Percentiles rank a stretch among this genome's conserved stretches.
Evolutionary conservation across 257 asterid species (phyloP).

Genomic region (Capsicum rhomboideum): DNA sequence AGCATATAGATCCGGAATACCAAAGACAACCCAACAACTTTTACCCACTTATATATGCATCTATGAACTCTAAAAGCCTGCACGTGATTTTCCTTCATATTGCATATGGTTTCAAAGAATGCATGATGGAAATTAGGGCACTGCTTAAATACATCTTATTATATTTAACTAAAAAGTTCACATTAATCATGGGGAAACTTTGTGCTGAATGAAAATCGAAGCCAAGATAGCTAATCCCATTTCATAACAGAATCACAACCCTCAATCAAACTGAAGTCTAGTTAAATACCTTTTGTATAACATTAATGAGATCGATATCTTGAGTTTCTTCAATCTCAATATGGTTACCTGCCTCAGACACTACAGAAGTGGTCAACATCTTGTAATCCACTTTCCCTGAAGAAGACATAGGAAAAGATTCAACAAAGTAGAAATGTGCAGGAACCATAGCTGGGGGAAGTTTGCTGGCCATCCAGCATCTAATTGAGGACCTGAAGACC

Average conservation of each 20-base stretch:
- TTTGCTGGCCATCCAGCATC: conserved; percentile 51
- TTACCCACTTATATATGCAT: background rate
- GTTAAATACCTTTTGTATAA: conserved; percentile 49
- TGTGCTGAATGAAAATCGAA: background rate
- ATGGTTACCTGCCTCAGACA: conserved; percentile 16
- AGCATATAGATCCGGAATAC: background rate
- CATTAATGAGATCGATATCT: conserved; percentile 42
- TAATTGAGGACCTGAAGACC: conserved; percentile 37
- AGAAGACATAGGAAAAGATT: conserved; percentile 67
- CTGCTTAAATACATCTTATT: background rate
- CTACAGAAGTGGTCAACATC: conserved; percentile 43
- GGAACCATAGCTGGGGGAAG: conserved; percentile 76
- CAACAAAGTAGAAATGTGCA: conserved; percentile 36
- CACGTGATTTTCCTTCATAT: background rate
- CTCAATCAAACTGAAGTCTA: background rate
- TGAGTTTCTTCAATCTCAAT: conserved; percentile 29
- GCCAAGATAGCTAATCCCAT: background rate
- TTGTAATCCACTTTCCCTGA: conserved; percentile 79
- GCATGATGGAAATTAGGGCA: background rate
- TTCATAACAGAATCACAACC: background rate
- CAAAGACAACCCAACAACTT: background rate
- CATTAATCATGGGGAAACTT: background rate
- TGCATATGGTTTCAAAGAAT: background rate
- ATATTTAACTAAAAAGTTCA: background rate
- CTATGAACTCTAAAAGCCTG: background rate